Evolutionary conservation across 768 basidiomycete species (phyloP), one percentile per base, ranked within the genome.

Genomic region (Rhodotorula toruloides): DNA sequence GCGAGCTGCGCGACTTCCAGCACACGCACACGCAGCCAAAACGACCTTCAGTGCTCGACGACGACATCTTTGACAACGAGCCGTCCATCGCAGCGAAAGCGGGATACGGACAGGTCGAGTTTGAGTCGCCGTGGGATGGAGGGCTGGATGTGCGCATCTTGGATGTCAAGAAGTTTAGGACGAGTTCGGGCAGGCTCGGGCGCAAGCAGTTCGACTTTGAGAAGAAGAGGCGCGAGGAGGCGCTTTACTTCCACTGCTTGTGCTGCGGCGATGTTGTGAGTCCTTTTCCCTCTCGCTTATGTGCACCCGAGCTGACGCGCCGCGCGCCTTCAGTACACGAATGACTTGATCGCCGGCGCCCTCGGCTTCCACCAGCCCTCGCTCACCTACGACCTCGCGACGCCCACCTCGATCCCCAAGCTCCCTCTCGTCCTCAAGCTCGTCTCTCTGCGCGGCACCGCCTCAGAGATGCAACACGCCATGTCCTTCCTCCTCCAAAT

Each of bases 61-160:
- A 63, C 14, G 43, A 60, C 49, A 21, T 60, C 4, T 60, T n/a
- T 27, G 55, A 34, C 13, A 42, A 57, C 29, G 61, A 49, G 14
- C 29, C 34, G 16, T 11, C 31, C 5, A 22, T 11, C 11, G 13
- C 19, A 32, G 49, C 19, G 4, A 50, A 42, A 40, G 27, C 3
- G 7, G 42, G 42, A 34, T 58, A 58, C 48, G 56, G 56, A 2
- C 50, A 53, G 63, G 27, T n/a, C n/a, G 49, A 58, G 43, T 58
- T 64, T 37, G 63, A 58, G 56, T 37, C 32, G 10, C 36, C 56
- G 50, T 64, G 63, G 63, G 63, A 44, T 8, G 63, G 63, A 5
- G 63, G 63, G 37, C 52, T 64, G n/a, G 63, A 64, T 34, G 63
- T 64, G n/a, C 49, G 44, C 21, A 57, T 64, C 21, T 31, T 64